phyloP scores from a whole-genome alignment of 768 basidiomycete species.

The Rhizopogon vinicolor region DNA sequence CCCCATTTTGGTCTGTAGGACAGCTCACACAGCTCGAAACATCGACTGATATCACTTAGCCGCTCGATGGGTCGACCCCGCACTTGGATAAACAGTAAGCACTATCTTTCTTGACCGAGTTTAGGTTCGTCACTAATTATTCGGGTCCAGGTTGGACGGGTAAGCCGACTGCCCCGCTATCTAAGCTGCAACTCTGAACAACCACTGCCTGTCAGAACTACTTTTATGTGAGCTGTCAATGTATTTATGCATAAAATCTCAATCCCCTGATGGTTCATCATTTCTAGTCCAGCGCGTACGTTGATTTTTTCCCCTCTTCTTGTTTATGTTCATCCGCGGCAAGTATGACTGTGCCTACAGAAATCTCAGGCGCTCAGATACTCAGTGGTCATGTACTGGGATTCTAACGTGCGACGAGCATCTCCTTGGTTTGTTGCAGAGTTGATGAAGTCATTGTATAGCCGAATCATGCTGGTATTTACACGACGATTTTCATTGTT shows the following conservation, averaged over 20 bases:
- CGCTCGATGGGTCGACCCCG: slow-evolving; percentile 54
- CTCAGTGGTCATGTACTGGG: slow-evolving; percentile 75
- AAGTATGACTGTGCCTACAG: slow-evolving; percentile 66
- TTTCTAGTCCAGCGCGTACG: slow-evolving; percentile 6
- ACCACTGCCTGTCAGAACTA: slow-evolving; percentile 36
- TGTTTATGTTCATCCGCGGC: neutral
- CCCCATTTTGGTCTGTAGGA: slow-evolving; percentile 55
- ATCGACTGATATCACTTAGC: slow-evolving; percentile 25
- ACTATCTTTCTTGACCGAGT: no score
- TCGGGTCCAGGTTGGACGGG: slow-evolving; percentile 22
- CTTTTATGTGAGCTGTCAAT: slow-evolving; percentile 42
- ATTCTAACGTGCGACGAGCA: slow-evolving; percentile 43
- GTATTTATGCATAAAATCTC: slow-evolving; percentile 24
- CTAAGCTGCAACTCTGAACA: neutral
- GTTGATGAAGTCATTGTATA: slow-evolving; percentile 14
- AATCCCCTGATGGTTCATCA: neutral
- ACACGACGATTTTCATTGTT: slow-evolving; percentile 55
- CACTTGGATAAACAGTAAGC: slow-evolving; percentile 57
- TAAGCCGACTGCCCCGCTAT: slow-evolving; percentile 28
- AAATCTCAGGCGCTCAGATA: slow-evolving; percentile 68
- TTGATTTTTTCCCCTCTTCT: neutral
- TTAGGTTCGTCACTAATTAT: neutral
- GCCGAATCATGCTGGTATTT: slow-evolving; percentile 47
- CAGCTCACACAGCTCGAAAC: neutral
- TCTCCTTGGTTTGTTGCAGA: neutral